Percentiles rank a stretch among this genome's conserved stretches.
Evolutionary conservation across 2,329 filamentous ascomycete genomes (phyloP).

Genomic region (Pseudogymnoascus sp.): DNA sequence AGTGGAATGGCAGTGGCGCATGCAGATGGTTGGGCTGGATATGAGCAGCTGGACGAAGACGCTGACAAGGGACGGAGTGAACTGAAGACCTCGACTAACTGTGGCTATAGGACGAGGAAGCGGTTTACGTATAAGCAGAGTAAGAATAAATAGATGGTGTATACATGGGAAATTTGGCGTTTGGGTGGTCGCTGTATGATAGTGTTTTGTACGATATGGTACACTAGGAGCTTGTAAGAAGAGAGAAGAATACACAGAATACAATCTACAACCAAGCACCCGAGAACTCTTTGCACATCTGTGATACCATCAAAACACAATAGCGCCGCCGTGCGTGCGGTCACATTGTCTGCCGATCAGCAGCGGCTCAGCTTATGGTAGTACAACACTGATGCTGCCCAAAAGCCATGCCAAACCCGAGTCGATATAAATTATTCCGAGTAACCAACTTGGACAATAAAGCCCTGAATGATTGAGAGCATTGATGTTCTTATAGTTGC

Average conservation of each 20-base stretch:
- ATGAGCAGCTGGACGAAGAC: neutral
- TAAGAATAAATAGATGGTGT: slow-evolving; percentile 50
- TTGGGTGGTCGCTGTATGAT: slow-evolving; percentile 10
- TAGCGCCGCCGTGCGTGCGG: neutral
- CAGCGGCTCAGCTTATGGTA: neutral
- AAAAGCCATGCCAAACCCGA: neutral
- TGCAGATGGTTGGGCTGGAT: neutral
- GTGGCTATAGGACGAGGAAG: slow-evolving; percentile 54
- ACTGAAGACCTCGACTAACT: slow-evolving; percentile 12
- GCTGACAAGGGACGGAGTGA: neutral
- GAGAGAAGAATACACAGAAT: neutral
- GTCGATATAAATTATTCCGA: neutral
- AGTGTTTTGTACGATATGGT: slow-evolving; percentile 10
- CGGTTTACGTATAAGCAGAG: slow-evolving; percentile 62
- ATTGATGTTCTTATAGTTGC: neutral
- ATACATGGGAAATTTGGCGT: slow-evolving; percentile 8
- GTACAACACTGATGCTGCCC: neutral
- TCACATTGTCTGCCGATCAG: neutral
- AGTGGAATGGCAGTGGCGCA: neutral
- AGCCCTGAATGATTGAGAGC: neutral
- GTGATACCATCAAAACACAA: neutral
- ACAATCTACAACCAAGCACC: neutral
- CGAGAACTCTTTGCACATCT: neutral
- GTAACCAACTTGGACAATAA: neutral
- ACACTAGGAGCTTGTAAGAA: slow-evolving; percentile 5